Conservation (phyloP, 2,329 filamentous ascomycete genomes). For the Lecanosticta acicola region DNA sequence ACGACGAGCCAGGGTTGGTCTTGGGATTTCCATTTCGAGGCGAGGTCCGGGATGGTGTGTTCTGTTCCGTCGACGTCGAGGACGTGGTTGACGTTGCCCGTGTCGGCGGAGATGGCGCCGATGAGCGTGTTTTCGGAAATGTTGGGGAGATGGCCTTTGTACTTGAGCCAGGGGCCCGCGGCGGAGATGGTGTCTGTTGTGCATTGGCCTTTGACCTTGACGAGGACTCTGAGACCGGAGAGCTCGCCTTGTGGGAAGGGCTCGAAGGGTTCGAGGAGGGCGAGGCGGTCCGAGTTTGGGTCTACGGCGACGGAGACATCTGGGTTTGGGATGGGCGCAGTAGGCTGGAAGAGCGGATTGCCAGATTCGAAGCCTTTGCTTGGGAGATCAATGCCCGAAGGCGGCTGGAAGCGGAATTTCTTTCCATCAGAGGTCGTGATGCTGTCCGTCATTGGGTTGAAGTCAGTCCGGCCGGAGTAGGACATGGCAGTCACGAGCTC, state of each 20-base stretch:
- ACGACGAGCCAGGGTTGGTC: conserved; percentile 84
- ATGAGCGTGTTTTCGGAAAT: conserved; percentile 97
- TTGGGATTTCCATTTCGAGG: conserved; percentile 70
- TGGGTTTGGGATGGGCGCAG: conserved; percentile 65
- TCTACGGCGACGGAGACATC: conserved; percentile 69
- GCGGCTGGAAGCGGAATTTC: conserved; percentile 76
- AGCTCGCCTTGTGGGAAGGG: conserved; percentile 73
- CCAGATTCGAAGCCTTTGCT: conserved; percentile 75
- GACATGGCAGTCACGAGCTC: conserved; percentile 96
- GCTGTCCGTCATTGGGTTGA: conserved; percentile 89
- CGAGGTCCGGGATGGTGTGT: conserved; percentile 77
- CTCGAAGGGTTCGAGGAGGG: conserved; percentile 82
- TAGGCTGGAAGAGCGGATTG: conserved; percentile 66
- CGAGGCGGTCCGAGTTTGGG: conserved; percentile 83
- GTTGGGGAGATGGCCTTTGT: conserved; percentile 98
- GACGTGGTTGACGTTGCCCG: conserved; percentile 84
- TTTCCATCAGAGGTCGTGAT: conserved; percentile 74
- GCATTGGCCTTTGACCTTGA: conserved; percentile 96
- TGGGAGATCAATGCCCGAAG: conserved; percentile 55
- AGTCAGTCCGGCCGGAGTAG: conserved; percentile 85
- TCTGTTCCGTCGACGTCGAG: conserved; percentile 73
- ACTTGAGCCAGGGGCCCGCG: conserved; percentile 95
- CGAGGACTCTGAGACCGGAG: conserved; percentile 72
- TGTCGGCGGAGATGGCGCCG: conserved; percentile 86
- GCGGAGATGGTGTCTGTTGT: conserved; percentile 98